Evolutionary conservation across 805 yeast species (phyloP), one percentile per base, ranked within the genome.

Genomic region (Citeromyces nyonsensis): DNA sequence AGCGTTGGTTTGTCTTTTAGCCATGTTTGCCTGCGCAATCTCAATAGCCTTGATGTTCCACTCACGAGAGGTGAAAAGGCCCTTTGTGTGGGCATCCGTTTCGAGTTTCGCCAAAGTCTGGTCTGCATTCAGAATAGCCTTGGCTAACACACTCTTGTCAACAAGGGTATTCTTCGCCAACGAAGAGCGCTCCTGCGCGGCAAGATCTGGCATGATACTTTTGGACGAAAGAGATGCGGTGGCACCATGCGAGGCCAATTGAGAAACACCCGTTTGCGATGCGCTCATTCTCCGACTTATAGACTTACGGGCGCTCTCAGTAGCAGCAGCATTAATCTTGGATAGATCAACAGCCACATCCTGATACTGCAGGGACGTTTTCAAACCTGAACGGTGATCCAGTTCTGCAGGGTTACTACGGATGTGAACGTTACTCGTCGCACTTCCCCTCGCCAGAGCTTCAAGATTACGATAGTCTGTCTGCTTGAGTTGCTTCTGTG

Each of bases 41-140:
- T 75, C 73, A 34, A 78, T 63, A 2, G 95, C 96, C 40, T 68
- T 67, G 40, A 72, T 71, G 56, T 83, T 83, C 44, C 45, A 36
- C 35, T 51, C 57, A 36, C 43, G 42, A 35, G 50, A 43, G 20
- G 47, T 34, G 37, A 44, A 52, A 29, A 54, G 10, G 29, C 38
- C 42, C 29, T 44, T 39, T 18, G 43, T 35, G 6, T 47, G 35
- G 9, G 43, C 43, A 22, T 48, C 44, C 28, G 37, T 38, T 36
- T 52, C 51, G 10, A 56, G 39, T 12, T 35, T 32, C 12, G 39
- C 38, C 12, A 54, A 38, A 39, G 47, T 42, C 36, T 49, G 40
- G 33, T 55, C 57, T 6, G 75, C 78, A 32, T 67, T 68, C 38
- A 51, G 48, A 13, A 66, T 55, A 10, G 84, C 83, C 35, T 57